phyloP scores from a whole-genome alignment of 169 alveolate species.

The Eimeria maxima region DNA sequence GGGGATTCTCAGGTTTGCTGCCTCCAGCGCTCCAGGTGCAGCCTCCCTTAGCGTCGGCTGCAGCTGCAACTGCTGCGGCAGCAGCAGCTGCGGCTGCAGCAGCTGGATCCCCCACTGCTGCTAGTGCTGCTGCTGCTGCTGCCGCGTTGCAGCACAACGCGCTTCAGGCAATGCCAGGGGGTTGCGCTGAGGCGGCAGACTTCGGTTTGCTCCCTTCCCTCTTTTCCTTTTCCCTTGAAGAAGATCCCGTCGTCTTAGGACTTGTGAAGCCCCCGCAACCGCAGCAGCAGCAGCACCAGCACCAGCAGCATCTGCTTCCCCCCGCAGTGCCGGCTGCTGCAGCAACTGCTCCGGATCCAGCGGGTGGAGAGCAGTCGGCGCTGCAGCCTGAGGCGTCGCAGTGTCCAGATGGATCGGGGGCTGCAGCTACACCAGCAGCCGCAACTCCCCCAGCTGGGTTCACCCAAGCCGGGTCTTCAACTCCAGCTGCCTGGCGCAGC shows the following conservation, averaged over 20 bases:
- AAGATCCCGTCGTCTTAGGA: constrained; percentile 25
- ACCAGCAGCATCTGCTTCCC: constrained; percentile 3
- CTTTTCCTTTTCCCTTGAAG: constrained; percentile 31
- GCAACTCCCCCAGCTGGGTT: neutral
- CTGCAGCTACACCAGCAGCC: neutral
- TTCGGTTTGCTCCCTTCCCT: neutral
- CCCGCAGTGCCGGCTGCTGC: constrained; percentile 3
- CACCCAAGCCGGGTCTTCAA: neutral
- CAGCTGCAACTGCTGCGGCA: constrained; percentile 39
- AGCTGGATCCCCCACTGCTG: neutral
- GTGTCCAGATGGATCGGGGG: neutral
- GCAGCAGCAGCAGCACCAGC: constrained; percentile 45
- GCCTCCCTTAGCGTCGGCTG: constrained; percentile 55
- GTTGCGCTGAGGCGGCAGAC: constrained; percentile 28
- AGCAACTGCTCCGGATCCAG: neutral
- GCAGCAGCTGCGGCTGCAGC: neutral
- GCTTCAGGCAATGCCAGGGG: neutral
- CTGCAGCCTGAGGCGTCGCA: neutral
- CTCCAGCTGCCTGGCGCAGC: constrained; percentile 8
- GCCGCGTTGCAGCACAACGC: constrained; percentile 56
- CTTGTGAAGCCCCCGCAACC: neutral
- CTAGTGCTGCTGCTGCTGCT: constrained; percentile 29
- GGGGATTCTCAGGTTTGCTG: constrained; percentile 48
- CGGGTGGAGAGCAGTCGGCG: constrained; percentile 43
- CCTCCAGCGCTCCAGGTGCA: neutral